A percentile compares a stretch with the other conserved stretches of the same genome.
Conservation (phyloP, 768 basidiomycete genomes). For the Psilocybe sp. region DNA sequence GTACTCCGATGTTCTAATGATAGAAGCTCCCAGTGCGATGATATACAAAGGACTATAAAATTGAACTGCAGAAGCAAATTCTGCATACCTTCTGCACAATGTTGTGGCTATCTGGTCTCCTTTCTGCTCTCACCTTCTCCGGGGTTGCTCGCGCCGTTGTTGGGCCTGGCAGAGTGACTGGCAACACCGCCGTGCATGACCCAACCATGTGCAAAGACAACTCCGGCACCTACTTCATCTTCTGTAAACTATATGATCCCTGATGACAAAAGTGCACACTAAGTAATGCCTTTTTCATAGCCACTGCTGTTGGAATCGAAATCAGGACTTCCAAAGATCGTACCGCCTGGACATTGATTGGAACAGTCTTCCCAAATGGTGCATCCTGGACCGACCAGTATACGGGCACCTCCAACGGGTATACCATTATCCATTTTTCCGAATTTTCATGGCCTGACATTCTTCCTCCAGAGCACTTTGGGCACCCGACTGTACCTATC, state of each 20-base stretch:
- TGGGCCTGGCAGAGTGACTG: conserved; percentile 35
- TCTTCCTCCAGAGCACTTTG: conserved; percentile 28
- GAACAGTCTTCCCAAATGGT: conserved; percentile 48
- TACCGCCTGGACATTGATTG: conserved; percentile 41
- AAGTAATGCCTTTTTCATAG: conserved; percentile 16
- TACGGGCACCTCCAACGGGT: conserved; percentile 48
- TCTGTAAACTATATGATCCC: conserved; percentile 30
- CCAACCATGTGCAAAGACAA: conserved; percentile 50
- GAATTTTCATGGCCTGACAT: background rate
- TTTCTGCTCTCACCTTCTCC: conserved; percentile 19
- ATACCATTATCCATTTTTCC: background rate
- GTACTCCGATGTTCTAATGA: no score
- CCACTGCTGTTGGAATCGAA: conserved; percentile 43
- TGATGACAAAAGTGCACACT: background rate
- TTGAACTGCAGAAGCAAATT: background rate
- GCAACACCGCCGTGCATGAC: conserved; percentile 43
- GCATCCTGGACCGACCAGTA: conserved; percentile 48
- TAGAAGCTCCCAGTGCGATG: no score
- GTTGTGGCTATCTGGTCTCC: conserved; percentile 22
- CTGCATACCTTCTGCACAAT: background rate
- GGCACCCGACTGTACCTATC: conserved; percentile 36
- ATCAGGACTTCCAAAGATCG: conserved; percentile 50
- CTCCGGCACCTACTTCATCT: conserved; percentile 44
- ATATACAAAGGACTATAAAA: no score
- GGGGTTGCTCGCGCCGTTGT: conserved; percentile 15